These are phyloP conservation scores for Globisporangium megalacanthum DNA, from an alignment of 352 stramenopile genomes.

Conservation along the genomic window DNA sequence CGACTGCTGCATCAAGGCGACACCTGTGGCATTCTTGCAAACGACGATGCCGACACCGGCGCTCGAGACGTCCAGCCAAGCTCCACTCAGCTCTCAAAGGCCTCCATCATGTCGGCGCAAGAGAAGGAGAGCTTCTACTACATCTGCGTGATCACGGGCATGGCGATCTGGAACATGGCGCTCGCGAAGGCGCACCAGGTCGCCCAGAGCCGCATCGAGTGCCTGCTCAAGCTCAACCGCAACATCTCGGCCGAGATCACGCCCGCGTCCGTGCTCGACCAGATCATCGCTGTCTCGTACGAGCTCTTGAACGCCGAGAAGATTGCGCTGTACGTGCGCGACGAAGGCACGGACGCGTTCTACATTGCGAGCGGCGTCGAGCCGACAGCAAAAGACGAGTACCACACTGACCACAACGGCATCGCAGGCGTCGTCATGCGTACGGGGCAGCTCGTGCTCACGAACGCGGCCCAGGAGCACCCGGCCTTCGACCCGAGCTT, in stretches of 20 bases:
- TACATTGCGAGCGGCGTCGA: conserved; percentile 19
- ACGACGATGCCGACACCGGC: too few species aligned
- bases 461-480: conserved; percentile 24
- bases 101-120: conserved; percentile 19
- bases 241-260: too few species aligned
- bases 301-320: conserved; percentile 29
- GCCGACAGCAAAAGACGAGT: conserved; percentile 18
- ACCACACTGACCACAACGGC: conserved; percentile 29
- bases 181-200: conserved; percentile 25
- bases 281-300: conserved; percentile 39
- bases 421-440: conserved; percentile 27
- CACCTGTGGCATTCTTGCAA: not conserved
- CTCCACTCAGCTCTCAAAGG: conserved; percentile 4
- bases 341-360: conserved; percentile 26
- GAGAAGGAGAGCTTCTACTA: conserved; percentile 35
- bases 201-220: conserved; percentile 17
- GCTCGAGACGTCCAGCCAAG: too few species aligned
- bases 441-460: conserved; percentile 26
- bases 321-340: conserved; percentile 27
- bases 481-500: conserved; percentile 24
- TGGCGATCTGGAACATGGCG: conserved; percentile 34
- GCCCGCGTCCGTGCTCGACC: conserved; percentile 5
- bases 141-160: conserved; percentile 34
- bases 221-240: too few species aligned
- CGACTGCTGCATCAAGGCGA: conserved; percentile 9